Conservation (phyloP, 257 asterid genomes). For the Rubia yunnanensis region DNA sequence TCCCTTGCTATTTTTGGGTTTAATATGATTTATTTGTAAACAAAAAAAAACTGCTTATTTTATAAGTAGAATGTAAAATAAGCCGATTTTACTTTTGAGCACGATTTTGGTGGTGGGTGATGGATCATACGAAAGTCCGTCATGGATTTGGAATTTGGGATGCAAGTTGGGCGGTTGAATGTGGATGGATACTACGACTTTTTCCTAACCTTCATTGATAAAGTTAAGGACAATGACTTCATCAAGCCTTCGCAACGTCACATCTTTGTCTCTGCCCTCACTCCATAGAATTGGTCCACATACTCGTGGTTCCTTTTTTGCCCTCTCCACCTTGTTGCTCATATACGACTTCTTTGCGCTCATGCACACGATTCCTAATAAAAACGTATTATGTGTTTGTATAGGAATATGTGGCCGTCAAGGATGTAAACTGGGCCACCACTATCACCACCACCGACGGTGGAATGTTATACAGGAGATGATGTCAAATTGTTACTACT, state of each 20-base stretch:
- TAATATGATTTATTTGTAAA: no score
- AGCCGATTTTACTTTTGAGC: no score
- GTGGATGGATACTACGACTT: conserved; percentile 67
- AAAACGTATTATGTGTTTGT: background rate
- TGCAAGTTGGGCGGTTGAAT: conserved; percentile 70
- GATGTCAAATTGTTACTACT: conserved; percentile 13
- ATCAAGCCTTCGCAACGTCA: conserved; percentile 54
- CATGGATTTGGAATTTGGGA: background rate
- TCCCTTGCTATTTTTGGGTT: no score
- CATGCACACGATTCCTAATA: no score
- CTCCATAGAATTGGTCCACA: conserved; percentile 55
- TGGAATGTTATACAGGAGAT: conserved; percentile 19
- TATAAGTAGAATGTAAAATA: no score
- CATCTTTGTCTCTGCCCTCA: conserved; percentile 62
- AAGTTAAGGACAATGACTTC: conserved; percentile 76
- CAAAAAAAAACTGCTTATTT: no score
- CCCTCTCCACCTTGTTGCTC: background rate
- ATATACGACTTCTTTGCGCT: no score
- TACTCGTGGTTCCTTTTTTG: conserved; percentile 46
- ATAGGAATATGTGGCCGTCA: conserved; percentile 44
- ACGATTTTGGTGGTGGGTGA: no score
- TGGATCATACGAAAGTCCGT: background rate
- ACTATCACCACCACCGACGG: background rate
- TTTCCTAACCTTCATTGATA: conserved; percentile 60
- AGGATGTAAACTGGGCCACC: conserved; percentile 48